Evolutionary conservation across 2,329 filamentous ascomycete genomes (phyloP), one percentile per base, ranked within the genome.

Genomic region (Allantophomopsis lycopodina): DNA sequence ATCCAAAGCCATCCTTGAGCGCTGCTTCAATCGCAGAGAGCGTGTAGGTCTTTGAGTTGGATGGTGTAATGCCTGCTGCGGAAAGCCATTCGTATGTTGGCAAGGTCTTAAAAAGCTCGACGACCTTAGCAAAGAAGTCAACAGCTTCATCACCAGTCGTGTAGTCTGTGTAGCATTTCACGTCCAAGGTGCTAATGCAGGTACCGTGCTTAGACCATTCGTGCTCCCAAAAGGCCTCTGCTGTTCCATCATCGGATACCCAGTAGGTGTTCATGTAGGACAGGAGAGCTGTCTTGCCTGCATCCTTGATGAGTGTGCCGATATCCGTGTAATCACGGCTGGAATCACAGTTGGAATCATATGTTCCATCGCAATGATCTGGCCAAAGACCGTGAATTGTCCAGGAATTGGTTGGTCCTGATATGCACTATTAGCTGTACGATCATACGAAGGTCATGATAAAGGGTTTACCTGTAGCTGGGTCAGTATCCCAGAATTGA

Each of bases 131-230:
- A 59, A 85, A 84, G 60, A 73, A 86, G 53, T 81, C 78, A 11
- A 73, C 68, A 1, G 77, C 76, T 51, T 85, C 82, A 44, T 80
- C 66, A 10, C 70, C 71, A 0, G 69, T 57, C 40, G 65, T 58
- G 55, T 83, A 80, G 49, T 61, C 53, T 4, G 60, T 58, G 60
- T 84, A 87, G 63, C 82, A 87, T 14, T 60, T 57, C 0, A 80
- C 71, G 36, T 77, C 65, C 8, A 86, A 65, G 0, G 82, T 86
- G 49, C 66, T 75, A 46, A 85, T 73, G 59, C 81, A 85, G n/a
- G 66, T 70, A 40, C 82, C 83, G 54, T 87, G 82, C 56, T 83
- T 86, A 47, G 65, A 63, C 74, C 76, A 86, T 57, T 86, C 81
- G 55, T 85, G 79, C 53, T 79, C 64, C 81, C 81, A 86, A 48